Evolutionary conservation across 108 stramenopile genomes (phyloP), one percentile per base, ranked within the genome.

Genomic region (Skeletonema grethae): DNA sequence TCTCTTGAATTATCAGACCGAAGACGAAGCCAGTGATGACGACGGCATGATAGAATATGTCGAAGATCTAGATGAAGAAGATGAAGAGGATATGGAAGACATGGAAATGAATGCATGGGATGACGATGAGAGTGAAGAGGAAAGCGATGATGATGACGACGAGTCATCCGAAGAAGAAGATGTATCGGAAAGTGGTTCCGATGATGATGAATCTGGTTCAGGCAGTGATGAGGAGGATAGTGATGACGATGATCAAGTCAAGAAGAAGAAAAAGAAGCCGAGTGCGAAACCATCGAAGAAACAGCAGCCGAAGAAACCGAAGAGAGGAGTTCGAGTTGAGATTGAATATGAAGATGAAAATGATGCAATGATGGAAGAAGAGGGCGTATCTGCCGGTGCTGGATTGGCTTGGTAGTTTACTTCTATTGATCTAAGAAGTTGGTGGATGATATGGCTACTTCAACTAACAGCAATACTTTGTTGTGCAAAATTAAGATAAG

Each of bases 301-400:
- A 18, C 46, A 48, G 18, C 46, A 48, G 16, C 46, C 46, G 46
- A 48, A 48, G 46, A 48, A 48, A 48, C 46, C 46, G 6, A 48
- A 48, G 46, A 48, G 46, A 18, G 46, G 46, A 48, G 46, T 48
- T 18, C 38, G 50, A 81, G 76, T 32, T 61, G 64, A 16, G 76
- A 75, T 43, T 65, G 63, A 45, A 76, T 71, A 46, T 75, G 71
- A 61, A 76, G 76, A 43, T 77, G 75, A 24, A 72, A 75, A 3
- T 57, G 61, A 60, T 76, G 75, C 24, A 72, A 61, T 7, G 69
- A 29, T 8, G 69, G 43, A 10, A 75, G 67, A 25, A 68, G 74
- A 64, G 16, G 46, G 46, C 1, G 46, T 48, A 1, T n/a, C 46
- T 48, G 46, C 46, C 7, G 46, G 46, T 48, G 46, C 46, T 16